phyloP scores from a whole-genome alignment of 129 eudicot species.

The Centella asiatica region DNA sequence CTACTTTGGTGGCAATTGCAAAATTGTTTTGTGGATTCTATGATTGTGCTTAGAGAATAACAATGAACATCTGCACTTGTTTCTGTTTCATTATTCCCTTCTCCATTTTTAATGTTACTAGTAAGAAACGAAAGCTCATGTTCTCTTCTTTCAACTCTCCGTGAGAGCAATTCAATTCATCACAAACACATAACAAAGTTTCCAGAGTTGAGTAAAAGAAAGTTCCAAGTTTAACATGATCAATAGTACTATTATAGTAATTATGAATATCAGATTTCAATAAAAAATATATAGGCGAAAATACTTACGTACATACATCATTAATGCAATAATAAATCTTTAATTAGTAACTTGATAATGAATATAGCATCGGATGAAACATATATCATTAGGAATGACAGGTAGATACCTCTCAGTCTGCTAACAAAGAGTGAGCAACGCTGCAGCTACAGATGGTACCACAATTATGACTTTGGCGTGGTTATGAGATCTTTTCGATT shows the following conservation, averaged over 20 bases:
- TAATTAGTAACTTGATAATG: neutral
- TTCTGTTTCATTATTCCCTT: neutral
- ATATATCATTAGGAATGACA: neutral
- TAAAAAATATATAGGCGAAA: too few relatives aligned
- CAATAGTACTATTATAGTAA: too few relatives aligned
- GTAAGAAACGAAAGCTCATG: neutral
- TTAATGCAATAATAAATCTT: too few relatives aligned
- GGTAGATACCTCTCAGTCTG: neutral
- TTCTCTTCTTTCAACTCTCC: neutral
- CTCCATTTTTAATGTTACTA: neutral
- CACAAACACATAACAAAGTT: neutral
- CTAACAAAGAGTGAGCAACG: neutral
- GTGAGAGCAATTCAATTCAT: neutral
- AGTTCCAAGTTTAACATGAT: too few relatives aligned
- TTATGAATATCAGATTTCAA: too few relatives aligned
- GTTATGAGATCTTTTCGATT: constrained; percentile 3
- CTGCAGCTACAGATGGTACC: neutral
- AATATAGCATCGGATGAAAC: neutral
- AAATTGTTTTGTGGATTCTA: constrained; percentile 4
- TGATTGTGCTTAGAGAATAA: neutral
- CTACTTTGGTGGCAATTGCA: neutral
- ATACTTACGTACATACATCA: too few relatives aligned
- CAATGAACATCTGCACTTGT: neutral
- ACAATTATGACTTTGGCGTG: constrained; percentile 9
- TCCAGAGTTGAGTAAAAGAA: too few relatives aligned